Percentiles rank a stretch among this genome's conserved stretches.
Evolutionary conservation across 257 asterid genomes (phyloP).

Genomic region (Scutellaria baicalensis): DNA sequence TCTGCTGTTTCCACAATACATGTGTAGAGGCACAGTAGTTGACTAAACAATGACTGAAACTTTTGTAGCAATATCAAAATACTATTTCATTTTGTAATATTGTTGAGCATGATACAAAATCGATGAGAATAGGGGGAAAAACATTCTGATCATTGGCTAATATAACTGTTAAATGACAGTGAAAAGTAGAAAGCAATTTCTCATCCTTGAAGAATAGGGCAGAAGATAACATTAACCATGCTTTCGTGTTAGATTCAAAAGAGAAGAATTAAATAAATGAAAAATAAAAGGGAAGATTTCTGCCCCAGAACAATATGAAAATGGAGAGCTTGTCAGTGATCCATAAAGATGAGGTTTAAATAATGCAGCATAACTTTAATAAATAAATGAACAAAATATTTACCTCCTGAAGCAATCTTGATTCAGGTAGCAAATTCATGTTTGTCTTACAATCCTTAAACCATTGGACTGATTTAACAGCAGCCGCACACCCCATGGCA

Average conservation of each 20-base stretch:
- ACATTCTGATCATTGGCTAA: not conserved
- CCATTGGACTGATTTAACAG: slow-evolving; percentile 84
- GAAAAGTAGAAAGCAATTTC: not conserved
- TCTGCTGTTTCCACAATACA: not conserved
- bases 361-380: not conserved
- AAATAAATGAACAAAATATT: not conserved
- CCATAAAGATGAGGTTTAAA: not conserved
- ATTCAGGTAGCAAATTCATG: slow-evolving; percentile 48
- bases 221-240: not conserved
- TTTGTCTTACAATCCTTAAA: slow-evolving; percentile 61
- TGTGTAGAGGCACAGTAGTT: not conserved
- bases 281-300: not conserved
- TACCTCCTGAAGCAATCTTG: slow-evolving; percentile 76
- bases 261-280: not conserved
- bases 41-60: not conserved
- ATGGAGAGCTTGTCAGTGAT: not conserved
- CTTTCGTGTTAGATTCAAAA: not conserved
- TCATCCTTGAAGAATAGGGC: not conserved
- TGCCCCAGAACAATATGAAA: not conserved
- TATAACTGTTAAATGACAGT: not conserved
- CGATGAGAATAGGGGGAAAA: not conserved
- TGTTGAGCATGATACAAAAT: not conserved
- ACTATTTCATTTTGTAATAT: not conserved
- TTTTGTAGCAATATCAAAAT: not conserved
- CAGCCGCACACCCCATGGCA: slow-evolving; percentile 94